phyloP scores from a whole-genome alignment of 768 basidiomycete genomes.

The Basidioascus undulatus region DNA sequence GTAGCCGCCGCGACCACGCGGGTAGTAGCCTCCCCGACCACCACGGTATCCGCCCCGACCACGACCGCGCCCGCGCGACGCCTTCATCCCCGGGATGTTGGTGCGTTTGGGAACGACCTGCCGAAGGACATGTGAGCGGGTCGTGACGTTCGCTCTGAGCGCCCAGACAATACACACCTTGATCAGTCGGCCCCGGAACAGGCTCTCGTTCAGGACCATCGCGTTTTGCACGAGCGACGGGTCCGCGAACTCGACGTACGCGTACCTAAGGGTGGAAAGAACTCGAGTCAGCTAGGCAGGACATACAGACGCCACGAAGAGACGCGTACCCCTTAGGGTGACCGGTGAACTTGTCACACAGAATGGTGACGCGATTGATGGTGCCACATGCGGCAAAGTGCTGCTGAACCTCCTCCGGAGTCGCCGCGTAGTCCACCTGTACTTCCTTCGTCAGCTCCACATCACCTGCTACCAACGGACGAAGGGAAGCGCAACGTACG shows the following conservation, averaged over 20 bases:
- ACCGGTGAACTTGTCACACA: slow-evolving; percentile 98
- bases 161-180: slow-evolving; percentile 32
- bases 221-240: slow-evolving; percentile 75
- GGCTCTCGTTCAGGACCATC: slow-evolving; percentile 77
- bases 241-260: slow-evolving; percentile 96
- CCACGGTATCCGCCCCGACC: slow-evolving; percentile 36
- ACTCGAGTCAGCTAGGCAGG: neutral
- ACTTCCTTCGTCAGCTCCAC: neutral
- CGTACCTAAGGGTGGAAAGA: slow-evolving; percentile 37
- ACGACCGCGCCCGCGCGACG: slow-evolving; percentile 44
- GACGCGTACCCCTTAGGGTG: slow-evolving; percentile 77
- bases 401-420: slow-evolving; percentile 90
- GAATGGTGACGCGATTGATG: slow-evolving; percentile 95
- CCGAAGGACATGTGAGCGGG: neutral
- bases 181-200: slow-evolving; percentile 78
- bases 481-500: slow-evolving; percentile 29
- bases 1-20: no score
- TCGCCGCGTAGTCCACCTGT: slow-evolving; percentile 90
- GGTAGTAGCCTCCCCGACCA: slow-evolving; percentile 27
- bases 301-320: neutral
- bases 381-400: slow-evolving; percentile 95
- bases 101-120: slow-evolving; percentile 91
- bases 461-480: neutral
- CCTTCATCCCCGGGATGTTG: slow-evolving; percentile 71
- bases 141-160: neutral